Base-by-base conservation (phyloP, 257 asterid genomes). In the Orobanche coerulescens region DNA sequence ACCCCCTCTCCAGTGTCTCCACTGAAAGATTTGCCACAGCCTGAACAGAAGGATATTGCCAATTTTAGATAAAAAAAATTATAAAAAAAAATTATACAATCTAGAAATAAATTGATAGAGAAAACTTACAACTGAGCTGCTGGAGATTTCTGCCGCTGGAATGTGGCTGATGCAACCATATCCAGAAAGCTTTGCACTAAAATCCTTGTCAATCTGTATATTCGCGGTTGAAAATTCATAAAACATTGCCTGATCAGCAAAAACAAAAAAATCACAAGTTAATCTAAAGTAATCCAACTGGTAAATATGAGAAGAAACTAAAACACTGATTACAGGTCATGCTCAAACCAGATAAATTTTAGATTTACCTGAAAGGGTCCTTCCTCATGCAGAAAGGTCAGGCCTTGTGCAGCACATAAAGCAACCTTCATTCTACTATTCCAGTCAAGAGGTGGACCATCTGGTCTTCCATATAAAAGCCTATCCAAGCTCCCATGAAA, bases 381-480 rank as follows among this genome's bases (percentile, higher is more conserved):
- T 78, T 90, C 97, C 77, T 90, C 97, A 1, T 90, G 95, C 67
- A 90, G 79, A 75, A 90, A 90, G 5, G 97, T 90, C 23, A 90
- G 81, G 64, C 93, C 97, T 71, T 76, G 92, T n/a, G 97, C 94
- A 55, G 97, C 95, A 73, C 93, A 86, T 19, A 78, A 73, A 58
- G 88, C 97, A 58, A 84, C 95, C 73, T 86, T 90, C 85, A 80
- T 84, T 66, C 97, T 80, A 65, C 87, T 78, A 76, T 84, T 90
- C 97, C 97, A 90, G 75, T 90, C 97, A 34, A 87, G 72, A 0
- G 97, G 95, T 13, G 95, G 95, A 60, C 95, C 95, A 68, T 84
- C 90, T 12, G 94, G 78, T 71, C 95, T 81, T 67, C 97, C 92
- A 78, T 81, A 82, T 19, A 90, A 74, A 66, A 90, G 87, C 75